phyloP scores from a whole-genome alignment of 192 early-diverging fungal species.

The Ramicandelaber brevisporus region DNA sequence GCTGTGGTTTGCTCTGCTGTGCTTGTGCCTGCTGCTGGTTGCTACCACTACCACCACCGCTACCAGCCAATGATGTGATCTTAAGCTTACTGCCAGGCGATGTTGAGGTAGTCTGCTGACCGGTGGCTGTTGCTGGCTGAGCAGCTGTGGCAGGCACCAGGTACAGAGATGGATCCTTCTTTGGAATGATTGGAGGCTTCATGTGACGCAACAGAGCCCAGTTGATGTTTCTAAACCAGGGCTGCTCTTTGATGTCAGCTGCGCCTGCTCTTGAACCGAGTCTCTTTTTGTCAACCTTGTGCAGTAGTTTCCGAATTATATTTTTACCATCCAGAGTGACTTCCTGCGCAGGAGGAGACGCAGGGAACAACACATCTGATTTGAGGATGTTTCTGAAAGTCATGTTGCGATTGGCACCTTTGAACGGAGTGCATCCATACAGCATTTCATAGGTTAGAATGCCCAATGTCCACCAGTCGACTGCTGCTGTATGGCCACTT shows the following conservation, averaged over 20 bases:
- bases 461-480: slow-evolving; percentile 99
- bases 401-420: slow-evolving; percentile 59
- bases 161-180: slow-evolving; percentile 15
- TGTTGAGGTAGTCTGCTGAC: background rate
- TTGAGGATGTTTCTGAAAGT: slow-evolving; percentile 79
- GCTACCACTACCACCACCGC: no score
- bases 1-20: slow-evolving; percentile 17
- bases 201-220: slow-evolving; percentile 80
- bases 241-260: slow-evolving; percentile 74
- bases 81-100: slow-evolving; percentile 1
- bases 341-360: slow-evolving; percentile 17
- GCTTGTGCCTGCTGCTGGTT: slow-evolving; percentile 21
- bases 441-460: slow-evolving; percentile 98
- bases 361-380: slow-evolving; percentile 50
- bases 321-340: slow-evolving; percentile 30
- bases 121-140: background rate
- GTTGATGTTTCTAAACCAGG: slow-evolving; percentile 71
- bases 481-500: slow-evolving; percentile 70
- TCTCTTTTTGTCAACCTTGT: slow-evolving; percentile 72
- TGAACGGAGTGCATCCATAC: slow-evolving; percentile 92
- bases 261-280: slow-evolving; percentile 77
- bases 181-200: slow-evolving; percentile 64
- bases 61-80: background rate
- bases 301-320: slow-evolving; percentile 58
- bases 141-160: slow-evolving; percentile 2